Evolutionary conservation across 2,329 filamentous ascomycete species (phyloP).

Genomic region (Botrytis paeoniae): DNA sequence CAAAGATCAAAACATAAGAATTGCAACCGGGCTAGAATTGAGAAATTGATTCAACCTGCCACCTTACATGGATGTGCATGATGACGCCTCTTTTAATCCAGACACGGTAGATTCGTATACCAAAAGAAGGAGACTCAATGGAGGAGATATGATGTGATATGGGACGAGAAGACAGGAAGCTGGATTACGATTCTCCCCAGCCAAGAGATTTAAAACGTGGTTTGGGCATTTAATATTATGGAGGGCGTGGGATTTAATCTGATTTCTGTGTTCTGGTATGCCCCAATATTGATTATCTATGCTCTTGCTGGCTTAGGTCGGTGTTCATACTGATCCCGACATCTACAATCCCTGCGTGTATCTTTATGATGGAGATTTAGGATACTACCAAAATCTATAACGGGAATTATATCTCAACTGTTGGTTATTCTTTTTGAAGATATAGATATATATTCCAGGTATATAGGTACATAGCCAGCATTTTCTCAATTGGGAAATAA

Average conservation of each 20-base stretch:
- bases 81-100: not conserved
- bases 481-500: not conserved
- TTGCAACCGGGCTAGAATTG: not conserved
- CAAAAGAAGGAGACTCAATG: not conserved
- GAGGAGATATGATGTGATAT: not conserved
- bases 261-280: not conserved
- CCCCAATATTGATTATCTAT: not conserved
- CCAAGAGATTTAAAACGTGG: not conserved
- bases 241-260: not conserved
- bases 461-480: not conserved
- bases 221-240: not conserved
- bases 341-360: not conserved
- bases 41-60: not conserved
- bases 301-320: not conserved
- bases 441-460: not conserved
- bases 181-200: not conserved
- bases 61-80: constrained; percentile 12
- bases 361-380: not conserved
- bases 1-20: not conserved
- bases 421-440: not conserved
- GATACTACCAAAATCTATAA: not conserved
- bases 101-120: not conserved
- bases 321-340: not conserved
- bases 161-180: not conserved
- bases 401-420: not conserved